These are phyloP conservation scores for Nidularia pulvinata DNA, from an alignment of 768 basidiomycete genomes.

Conservation along the genomic window DNA sequence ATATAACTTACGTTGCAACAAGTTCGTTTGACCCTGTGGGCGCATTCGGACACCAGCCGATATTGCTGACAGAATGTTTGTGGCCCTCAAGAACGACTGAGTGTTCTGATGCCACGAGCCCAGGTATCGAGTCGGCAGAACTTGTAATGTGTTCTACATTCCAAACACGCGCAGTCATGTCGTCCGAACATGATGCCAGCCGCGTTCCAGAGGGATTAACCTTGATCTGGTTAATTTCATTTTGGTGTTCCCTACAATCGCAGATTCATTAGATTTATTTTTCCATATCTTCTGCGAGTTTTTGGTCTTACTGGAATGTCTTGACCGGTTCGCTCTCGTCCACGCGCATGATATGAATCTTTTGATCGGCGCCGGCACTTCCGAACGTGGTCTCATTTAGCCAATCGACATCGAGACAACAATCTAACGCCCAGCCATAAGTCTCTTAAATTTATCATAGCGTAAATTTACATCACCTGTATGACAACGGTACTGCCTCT, in stretches of 20 bases:
- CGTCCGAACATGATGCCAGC: constrained; percentile 83
- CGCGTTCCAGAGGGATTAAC: constrained; percentile 65
- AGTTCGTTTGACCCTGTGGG: constrained; percentile 53
- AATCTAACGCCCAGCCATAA: constrained; percentile 32
- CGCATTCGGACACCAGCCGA: constrained; percentile 68
- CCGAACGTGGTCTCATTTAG: constrained; percentile 68
- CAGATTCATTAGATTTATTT: too few relatives aligned
- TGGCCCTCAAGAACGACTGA: constrained; percentile 61
- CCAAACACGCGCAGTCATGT: constrained; percentile 80
- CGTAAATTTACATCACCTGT: constrained; percentile 43
- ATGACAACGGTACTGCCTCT: constrained; percentile 66
- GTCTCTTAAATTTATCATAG: constrained; percentile 2
- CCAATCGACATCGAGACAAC: constrained; percentile 85
- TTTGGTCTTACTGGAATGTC: constrained; percentile 55
- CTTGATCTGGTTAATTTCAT: constrained; percentile 81
- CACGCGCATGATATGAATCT: constrained; percentile 61
- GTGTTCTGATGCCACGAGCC: constrained; percentile 30
- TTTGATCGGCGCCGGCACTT: constrained; percentile 70
- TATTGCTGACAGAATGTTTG: constrained; percentile 57
- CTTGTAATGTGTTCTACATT: constrained; percentile 47
- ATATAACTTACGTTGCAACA: constrained; percentile 63
- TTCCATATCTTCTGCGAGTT: too few relatives aligned
- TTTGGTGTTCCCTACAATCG: constrained; percentile 59
- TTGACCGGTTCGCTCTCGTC: constrained; percentile 52
- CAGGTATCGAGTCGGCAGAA: constrained; percentile 37